Base-by-base conservation (phyloP, 768 basidiomycete genomes). In the Leucosporidium creatinivorum region DNA sequence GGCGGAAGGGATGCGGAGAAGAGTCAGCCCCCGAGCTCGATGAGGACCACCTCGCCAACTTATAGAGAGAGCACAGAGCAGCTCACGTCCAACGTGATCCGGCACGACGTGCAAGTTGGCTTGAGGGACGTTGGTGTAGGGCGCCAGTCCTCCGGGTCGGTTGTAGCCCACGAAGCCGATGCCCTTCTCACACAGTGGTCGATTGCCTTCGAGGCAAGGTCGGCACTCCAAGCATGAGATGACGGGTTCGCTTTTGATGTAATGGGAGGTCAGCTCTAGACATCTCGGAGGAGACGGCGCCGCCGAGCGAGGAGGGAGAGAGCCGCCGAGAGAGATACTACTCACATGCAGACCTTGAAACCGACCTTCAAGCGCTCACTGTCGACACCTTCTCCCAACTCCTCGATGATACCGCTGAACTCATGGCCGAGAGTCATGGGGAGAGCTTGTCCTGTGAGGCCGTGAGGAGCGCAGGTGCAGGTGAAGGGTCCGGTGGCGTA, bases 341-440 rank as follows among this genome's bases (percentile, higher is more conserved):
- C 39, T 44, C 39, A 62, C 69, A 58, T 63, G 50, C 81, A 80
- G 77, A 76, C 49, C 26, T 77, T 77, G 31, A 75, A 77, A 0
- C 80, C 80, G 12, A 78, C 54, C n/a, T 68, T 68, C 75, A 78
- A 80, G 56, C 75, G 76, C 25, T 63, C 63, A 23, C 31, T 44
- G 55, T 80, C 79, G 4, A 81, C 77, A 39, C 76, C 80, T 9
- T 75, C 66, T 10, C 80, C 81, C 4, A 80, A 52, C 25, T 73
- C 64, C 18, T 58, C 49, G 23, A 70, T 62, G 2, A 4, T 15
- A 21, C 63, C 60, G 4, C 58, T 60, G 54, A 58, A 82, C 81
- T 83, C 82, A 67, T 84, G 83, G 0, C 82, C 82, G 47, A 83
- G 75, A 6, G 79, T 80, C 18, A 81, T 73, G 0, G 83, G 82